Conservation (phyloP, 768 basidiomycete genomes). For the Psilocybe sp. region DNA sequence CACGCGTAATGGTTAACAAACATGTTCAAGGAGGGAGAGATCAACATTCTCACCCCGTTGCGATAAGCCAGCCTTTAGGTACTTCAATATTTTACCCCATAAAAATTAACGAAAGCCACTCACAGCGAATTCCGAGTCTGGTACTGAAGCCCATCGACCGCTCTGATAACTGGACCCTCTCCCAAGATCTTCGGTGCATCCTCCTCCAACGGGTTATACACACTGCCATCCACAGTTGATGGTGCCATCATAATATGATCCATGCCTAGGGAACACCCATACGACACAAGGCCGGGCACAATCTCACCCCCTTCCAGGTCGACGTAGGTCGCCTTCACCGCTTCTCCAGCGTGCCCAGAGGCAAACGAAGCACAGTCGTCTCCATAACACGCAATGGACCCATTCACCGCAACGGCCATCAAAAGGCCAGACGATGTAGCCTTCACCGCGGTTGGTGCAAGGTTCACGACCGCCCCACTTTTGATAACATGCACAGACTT, state of each 20-base stretch:
- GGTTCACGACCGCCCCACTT: conserved; percentile 25
- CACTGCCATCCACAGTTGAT: conserved; percentile 66
- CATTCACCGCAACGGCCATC: conserved; percentile 40
- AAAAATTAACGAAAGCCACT: conserved; percentile 49
- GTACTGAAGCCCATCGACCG: conserved; percentile 74
- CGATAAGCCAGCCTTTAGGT: neutral
- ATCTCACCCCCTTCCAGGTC: conserved; percentile 74
- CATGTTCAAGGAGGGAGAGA: no score
- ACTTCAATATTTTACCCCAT: neutral
- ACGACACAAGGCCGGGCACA: conserved; percentile 63
- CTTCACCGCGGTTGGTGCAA: conserved; percentile 20
- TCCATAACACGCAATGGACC: conserved; percentile 51
- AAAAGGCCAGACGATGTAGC: conserved; percentile 17
- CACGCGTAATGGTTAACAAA: no score
- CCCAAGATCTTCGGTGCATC: conserved; percentile 47
- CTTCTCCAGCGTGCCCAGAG: conserved; percentile 7
- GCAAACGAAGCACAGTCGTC: conserved; percentile 18
- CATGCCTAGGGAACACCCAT: conserved; percentile 70
- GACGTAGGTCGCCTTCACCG: conserved; percentile 33
- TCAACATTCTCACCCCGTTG: no score
- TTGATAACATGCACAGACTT: conserved; percentile 36
- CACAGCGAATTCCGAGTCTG: conserved; percentile 70
- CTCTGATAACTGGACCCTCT: conserved; percentile 53
- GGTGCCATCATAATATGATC: conserved; percentile 66
- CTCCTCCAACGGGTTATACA: conserved; percentile 51